Conservation (phyloP, 805 yeast species). For the Metschnikowia cerradonensis region DNA sequence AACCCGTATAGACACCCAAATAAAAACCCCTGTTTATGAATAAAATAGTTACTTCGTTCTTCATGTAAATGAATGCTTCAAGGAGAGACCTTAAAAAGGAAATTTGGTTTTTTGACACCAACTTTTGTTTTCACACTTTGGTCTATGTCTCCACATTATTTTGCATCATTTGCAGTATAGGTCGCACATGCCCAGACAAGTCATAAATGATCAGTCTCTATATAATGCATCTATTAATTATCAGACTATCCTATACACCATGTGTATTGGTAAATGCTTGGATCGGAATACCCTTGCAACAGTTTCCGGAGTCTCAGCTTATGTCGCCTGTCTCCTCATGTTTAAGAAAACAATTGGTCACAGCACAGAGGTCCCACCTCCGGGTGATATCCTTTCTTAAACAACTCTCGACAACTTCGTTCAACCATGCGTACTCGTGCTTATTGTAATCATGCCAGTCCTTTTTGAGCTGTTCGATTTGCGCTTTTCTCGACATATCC, state of each 20-base stretch:
- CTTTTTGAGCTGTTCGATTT: slow-evolving; percentile 7
- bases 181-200: not conserved
- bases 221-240: not conserved
- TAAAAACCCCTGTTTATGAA: too few species aligned
- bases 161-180: not conserved
- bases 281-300: not conserved
- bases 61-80: too few species aligned
- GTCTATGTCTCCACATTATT: not conserved
- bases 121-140: too few species aligned
- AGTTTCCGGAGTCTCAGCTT: not conserved
- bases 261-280: not conserved
- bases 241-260: not conserved
- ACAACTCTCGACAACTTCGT: slow-evolving; percentile 48
- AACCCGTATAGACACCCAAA: too few species aligned
- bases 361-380: slow-evolving; percentile 47
- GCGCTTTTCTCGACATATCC: slow-evolving; percentile 11
- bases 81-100: too few species aligned
- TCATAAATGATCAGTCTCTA: not conserved
- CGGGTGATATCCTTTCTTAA: slow-evolving; percentile 47
- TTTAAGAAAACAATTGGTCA: slow-evolving; percentile 14
- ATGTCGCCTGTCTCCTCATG: not conserved
- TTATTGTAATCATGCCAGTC: slow-evolving; percentile 20
- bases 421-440: slow-evolving; percentile 25
- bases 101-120: not conserved
- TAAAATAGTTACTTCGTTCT: too few species aligned